Evolutionary conservation across 805 yeast species (phyloP).

Genomic region (Schwanniomyces sp.): DNA sequence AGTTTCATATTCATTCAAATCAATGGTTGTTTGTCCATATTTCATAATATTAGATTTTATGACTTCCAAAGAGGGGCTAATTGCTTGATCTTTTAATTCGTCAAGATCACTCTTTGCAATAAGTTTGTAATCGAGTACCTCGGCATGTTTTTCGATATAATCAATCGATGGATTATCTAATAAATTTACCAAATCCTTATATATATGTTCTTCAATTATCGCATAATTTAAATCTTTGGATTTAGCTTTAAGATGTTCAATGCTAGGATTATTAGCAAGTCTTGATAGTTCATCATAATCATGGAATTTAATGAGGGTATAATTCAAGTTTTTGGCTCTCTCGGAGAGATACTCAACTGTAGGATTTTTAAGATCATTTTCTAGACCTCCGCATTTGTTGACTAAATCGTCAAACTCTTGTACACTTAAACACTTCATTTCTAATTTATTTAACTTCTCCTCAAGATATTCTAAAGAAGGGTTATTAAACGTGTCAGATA

Average conservation of each 20-base stretch:
- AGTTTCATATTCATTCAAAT: constrained; percentile 9
- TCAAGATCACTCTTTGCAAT: constrained; percentile 10
- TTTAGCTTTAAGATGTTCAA: constrained; percentile 16
- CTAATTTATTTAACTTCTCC: constrained; percentile 11
- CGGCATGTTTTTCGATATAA: constrained; percentile 11
- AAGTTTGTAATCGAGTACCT: constrained; percentile 12
- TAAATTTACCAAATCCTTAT: constrained; percentile 7
- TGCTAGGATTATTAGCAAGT: constrained; percentile 15
- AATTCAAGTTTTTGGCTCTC: constrained; percentile 7
- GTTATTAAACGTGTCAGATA: constrained; percentile 11
- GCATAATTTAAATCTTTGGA: constrained; percentile 9
- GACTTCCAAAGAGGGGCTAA: constrained; percentile 8
- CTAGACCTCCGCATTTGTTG: background rate
- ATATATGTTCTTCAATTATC: constrained; percentile 4
- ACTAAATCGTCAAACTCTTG: background rate
- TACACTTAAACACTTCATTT: background rate
- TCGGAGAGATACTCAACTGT: constrained; percentile 1
- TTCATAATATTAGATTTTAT: constrained; percentile 2
- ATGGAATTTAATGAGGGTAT: constrained; percentile 4
- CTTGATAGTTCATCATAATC: constrained; percentile 11
- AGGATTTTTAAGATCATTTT: constrained; percentile 5
- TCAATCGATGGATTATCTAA: constrained; percentile 16
- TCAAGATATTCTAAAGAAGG: constrained; percentile 30
- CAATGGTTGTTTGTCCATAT: constrained; percentile 9
- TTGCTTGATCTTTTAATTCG: background rate